Evolutionary conservation across 2,329 filamentous ascomycete species (phyloP).

Genomic region (Talaromyces sp.): DNA sequence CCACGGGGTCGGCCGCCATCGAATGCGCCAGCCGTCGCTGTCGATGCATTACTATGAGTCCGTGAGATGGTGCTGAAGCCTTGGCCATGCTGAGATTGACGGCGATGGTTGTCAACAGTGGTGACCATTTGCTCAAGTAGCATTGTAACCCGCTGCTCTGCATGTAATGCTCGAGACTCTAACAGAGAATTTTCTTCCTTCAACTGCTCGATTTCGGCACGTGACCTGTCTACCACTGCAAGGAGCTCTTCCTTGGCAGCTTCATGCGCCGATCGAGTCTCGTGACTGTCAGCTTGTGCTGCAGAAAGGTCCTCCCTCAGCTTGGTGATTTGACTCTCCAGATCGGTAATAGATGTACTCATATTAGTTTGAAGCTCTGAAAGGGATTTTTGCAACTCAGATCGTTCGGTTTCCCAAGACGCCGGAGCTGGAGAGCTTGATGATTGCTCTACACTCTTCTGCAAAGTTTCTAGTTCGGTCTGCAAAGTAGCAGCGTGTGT

Average conservation of each 20-base stretch:
- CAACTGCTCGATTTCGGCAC: slow-evolving; percentile 72
- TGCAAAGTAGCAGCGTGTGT: slow-evolving; percentile 77
- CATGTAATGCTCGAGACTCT: slow-evolving; percentile 80
- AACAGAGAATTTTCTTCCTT: slow-evolving; percentile 77
- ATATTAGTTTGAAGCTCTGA: slow-evolving; percentile 67
- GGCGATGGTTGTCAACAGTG: slow-evolving; percentile 90
- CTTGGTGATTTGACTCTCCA: slow-evolving; percentile 68
- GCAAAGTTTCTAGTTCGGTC: slow-evolving; percentile 67
- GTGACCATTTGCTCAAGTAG: slow-evolving; percentile 91
- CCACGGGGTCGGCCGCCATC: slow-evolving; percentile 35
- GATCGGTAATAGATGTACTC: slow-evolving; percentile 58
- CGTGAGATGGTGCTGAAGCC: slow-evolving; percentile 44
- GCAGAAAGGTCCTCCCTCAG: slow-evolving; percentile 67
- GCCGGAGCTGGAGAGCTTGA: slow-evolving; percentile 46
- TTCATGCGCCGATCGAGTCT: slow-evolving; percentile 56
- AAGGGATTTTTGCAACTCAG: slow-evolving; percentile 64
- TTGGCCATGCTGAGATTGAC: slow-evolving; percentile 57
- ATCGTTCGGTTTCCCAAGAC: slow-evolving; percentile 73
- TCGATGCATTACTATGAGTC: slow-evolving; percentile 54
- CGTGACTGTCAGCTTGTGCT: slow-evolving; percentile 66
- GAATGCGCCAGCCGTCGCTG: slow-evolving; percentile 36
- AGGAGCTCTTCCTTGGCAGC: slow-evolving; percentile 57
- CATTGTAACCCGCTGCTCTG: slow-evolving; percentile 87
- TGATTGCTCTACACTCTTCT: slow-evolving; percentile 51
- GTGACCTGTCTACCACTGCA: slow-evolving; percentile 52